Evolutionary conservation across 129 eudicot species (phyloP).

Genomic region (Deinandra increscens): DNA sequence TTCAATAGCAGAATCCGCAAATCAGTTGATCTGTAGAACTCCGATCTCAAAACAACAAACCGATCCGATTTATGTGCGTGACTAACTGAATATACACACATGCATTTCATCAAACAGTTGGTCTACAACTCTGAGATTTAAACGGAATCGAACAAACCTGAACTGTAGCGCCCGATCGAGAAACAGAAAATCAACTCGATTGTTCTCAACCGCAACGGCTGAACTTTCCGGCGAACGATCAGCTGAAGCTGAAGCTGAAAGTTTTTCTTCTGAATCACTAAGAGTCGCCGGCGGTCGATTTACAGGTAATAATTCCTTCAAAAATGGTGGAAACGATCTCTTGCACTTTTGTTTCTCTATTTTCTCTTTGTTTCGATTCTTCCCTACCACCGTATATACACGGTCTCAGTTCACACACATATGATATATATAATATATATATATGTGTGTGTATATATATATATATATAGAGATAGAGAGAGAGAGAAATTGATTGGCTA

Average conservation of each 20-base stretch:
- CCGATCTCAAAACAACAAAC: constrained; percentile 9
- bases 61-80: background rate
- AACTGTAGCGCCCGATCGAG: no score
- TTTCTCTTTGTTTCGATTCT: background rate
- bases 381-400: constrained; percentile 10
- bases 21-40: constrained; percentile 2
- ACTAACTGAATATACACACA: constrained; percentile 4
- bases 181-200: background rate
- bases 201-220: background rate
- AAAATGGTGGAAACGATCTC: constrained; percentile 12
- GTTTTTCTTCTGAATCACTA: constrained; percentile 15
- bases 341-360: constrained; percentile 15
- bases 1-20: constrained; percentile 10
- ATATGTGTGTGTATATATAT: background rate
- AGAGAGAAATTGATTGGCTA: constrained; percentile 16
- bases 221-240: constrained; percentile 2
- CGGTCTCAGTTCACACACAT: no score
- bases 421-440: background rate
- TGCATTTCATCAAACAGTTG: constrained; percentile 30
- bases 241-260: no score
- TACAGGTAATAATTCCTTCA: constrained; percentile 16
- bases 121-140: background rate
- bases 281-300: constrained; percentile 9
- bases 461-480: constrained; percentile 1
- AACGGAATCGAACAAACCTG: constrained; percentile 27